Evolutionary conservation across 345 rosid genomes (phyloP).

Genomic region (Eucalyptus regnans): DNA sequence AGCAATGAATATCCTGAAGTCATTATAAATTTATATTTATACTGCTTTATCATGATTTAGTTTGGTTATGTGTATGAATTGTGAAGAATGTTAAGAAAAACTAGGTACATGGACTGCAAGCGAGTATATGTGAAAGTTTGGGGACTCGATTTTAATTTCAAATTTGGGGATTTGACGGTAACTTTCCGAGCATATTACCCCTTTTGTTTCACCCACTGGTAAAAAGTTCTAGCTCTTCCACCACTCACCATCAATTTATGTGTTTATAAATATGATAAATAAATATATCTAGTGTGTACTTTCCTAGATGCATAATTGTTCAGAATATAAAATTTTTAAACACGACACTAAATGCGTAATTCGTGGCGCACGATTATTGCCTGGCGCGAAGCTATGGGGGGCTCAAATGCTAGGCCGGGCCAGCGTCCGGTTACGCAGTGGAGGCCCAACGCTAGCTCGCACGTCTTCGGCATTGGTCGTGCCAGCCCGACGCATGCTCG

Average conservation of each 20-base stretch:
- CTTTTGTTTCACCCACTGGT: not conserved
- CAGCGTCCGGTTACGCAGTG: not conserved
- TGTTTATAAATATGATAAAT: not conserved
- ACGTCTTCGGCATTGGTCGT: not conserved
- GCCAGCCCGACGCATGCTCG: not conserved
- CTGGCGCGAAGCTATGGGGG: not conserved
- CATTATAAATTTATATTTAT: too few relatives aligned
- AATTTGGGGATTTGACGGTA: not conserved
- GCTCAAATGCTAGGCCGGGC: not conserved
- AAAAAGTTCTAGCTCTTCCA: not conserved
- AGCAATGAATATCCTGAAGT: too few relatives aligned
- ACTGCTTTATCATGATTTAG: not conserved
- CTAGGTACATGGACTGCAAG: not conserved
- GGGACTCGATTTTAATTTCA: not conserved
- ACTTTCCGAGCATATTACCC: too few relatives aligned
- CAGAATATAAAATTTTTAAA: too few relatives aligned
- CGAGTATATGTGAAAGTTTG: not conserved
- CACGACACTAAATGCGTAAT: not conserved
- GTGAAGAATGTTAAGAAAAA: not conserved
- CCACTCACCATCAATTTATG: not conserved
- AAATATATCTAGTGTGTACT: not conserved
- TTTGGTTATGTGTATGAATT: not conserved
- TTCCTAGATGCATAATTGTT: too few relatives aligned
- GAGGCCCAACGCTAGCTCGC: not conserved
- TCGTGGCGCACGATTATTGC: not conserved